These are phyloP conservation scores for Pseudogymnoascus sp. DNA, from an alignment of 2,329 filamentous ascomycete species.

Conservation along the genomic window DNA sequence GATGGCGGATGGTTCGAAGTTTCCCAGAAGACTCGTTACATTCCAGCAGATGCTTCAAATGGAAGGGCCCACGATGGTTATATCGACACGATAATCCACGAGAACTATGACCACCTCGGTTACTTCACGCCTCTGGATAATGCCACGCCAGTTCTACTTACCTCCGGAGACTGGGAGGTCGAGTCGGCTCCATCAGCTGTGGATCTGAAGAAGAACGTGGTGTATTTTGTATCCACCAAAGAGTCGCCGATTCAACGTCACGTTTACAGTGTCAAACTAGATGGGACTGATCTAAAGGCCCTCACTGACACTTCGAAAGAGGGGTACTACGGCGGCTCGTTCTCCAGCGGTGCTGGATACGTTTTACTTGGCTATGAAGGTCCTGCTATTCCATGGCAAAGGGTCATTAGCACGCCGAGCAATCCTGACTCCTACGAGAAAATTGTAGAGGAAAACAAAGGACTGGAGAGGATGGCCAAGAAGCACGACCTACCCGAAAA, in stretches of 20 bases:
- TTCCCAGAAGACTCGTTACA: constrained; percentile 72
- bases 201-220: constrained; percentile 74
- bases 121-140: constrained; percentile 89
- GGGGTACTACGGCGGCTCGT: constrained; percentile 74
- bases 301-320: constrained; percentile 66
- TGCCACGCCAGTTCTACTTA: constrained; percentile 73
- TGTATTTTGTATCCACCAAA: constrained; percentile 85
- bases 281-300: constrained; percentile 63
- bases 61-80: constrained; percentile 80
- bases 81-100: constrained; percentile 79
- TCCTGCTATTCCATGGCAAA: constrained; percentile 82
- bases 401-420: constrained; percentile 74
- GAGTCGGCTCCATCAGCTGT: constrained; percentile 75
- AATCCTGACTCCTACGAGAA: constrained; percentile 56
- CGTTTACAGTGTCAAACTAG: constrained; percentile 71
- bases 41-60: constrained; percentile 72
- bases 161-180: constrained; percentile 86
- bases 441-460: constrained; percentile 68
- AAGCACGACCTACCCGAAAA: constrained; percentile 75
- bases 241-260: constrained; percentile 85
- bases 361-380: constrained; percentile 77
- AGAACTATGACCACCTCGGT: constrained; percentile 82
- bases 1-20: constrained; percentile 98
- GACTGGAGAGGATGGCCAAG: constrained; percentile 58
- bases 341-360: constrained; percentile 75